Evolutionary conservation across 2,329 filamentous ascomycete species (phyloP), one percentile per base, ranked within the genome.

Genomic region (Periconia sp.): DNA sequence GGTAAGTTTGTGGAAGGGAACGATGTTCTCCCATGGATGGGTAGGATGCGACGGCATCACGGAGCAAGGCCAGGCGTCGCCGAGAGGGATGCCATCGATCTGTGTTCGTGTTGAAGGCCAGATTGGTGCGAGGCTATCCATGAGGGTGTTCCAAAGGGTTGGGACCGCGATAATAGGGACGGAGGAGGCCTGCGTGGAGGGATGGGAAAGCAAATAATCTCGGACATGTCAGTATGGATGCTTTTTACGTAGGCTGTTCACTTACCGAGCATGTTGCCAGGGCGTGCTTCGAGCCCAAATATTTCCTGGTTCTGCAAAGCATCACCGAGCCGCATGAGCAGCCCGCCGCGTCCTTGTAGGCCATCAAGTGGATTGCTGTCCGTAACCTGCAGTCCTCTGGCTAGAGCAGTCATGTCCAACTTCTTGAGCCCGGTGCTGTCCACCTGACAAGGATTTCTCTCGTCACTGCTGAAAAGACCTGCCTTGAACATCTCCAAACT

Each of bases 121-220:
- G 71, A 97, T 95, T 1, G 88, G 83, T 3, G 86, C 84, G 10
- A 99, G 81, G 8, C 92, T 91, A 53, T 91, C 87, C 86, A 96
- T 95, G 11, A 99, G 84, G 1, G 93, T 85, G 57, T 87, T 86
- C 94, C 94, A 99, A 8, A 99, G 80, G 0, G 92, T 93, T 1
- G 92, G 91, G 13, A 97, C 79, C 11, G 90, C 85, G 42, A 97
- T 86, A 58, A 97, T 91, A 1, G 93, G 91, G 45, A 92, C 89
- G 0, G 92, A 95, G 1, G 91, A 90, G 14, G 91, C 91, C 69
- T 93, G 88, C 6, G 93, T 97, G 2, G 91, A 88, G 1, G 92
- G 90, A 69, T 97, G 94, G 2, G 90, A 89, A 40, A 97, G 83
- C n/a, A 97, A 85, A 70, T 96, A 92, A 74, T 97, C 93, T 92